phyloP scores from a whole-genome alignment of 2,329 filamentous ascomycete species.

The Scedosporium boydii region DNA sequence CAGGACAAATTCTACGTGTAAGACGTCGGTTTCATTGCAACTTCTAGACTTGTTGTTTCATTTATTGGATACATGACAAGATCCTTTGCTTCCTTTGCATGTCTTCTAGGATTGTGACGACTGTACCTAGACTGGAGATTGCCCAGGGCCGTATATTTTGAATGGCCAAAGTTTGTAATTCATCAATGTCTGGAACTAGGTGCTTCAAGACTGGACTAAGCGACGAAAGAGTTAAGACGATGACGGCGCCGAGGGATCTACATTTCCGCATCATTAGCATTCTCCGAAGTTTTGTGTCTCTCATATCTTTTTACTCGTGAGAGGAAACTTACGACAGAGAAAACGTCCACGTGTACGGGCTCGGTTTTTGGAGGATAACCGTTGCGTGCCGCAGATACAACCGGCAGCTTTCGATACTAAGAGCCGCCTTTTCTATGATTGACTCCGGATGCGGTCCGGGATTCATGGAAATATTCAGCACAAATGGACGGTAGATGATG shows the following conservation, averaged over 20 bases:
- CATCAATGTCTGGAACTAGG: constrained; percentile 20
- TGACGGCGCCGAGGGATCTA: constrained; percentile 21
- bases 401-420: constrained; percentile 22
- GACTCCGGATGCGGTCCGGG: constrained; percentile 10
- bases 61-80: constrained; percentile 11
- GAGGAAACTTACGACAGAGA: constrained; percentile 17
- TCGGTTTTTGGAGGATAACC: constrained; percentile 17
- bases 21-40: background rate
- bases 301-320: too few relatives aligned
- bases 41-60: background rate
- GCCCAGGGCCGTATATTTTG: constrained; percentile 18
- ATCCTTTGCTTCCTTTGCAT: constrained; percentile 18
- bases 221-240: constrained; percentile 22
- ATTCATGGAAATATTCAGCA: constrained; percentile 18
- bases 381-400: constrained; percentile 19
- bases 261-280: background rate
- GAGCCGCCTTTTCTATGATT: constrained; percentile 17
- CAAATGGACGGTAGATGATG: constrained; percentile 23
- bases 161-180: constrained; percentile 17
- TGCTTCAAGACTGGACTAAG: constrained; percentile 15
- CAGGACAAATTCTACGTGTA: background rate
- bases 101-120: constrained; percentile 19
- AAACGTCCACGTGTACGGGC: constrained; percentile 24
- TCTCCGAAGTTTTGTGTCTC: too few relatives aligned
- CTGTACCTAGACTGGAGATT: constrained; percentile 17